Evolutionary conservation across 2,329 filamentous ascomycete genomes (phyloP).

Genomic region (Claviceps quebecensis): DNA sequence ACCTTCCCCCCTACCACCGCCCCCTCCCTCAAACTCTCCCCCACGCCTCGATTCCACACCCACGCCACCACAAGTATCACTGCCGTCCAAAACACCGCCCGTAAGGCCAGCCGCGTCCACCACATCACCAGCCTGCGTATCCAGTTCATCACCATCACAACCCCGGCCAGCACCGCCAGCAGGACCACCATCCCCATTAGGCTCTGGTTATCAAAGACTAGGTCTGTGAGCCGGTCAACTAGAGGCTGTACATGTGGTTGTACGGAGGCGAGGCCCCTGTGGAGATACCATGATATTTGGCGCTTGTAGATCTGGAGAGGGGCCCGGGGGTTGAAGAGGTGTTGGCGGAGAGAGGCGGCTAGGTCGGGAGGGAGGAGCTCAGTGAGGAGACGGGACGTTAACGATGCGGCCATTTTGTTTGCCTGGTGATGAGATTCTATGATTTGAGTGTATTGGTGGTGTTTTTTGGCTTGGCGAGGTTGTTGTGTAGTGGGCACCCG

Average conservation of each 20-base stretch:
- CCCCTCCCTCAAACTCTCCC: constrained; percentile 48
- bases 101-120: constrained; percentile 55
- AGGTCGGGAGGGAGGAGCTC: constrained; percentile 31
- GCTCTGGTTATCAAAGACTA: constrained; percentile 22
- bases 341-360: constrained; percentile 28
- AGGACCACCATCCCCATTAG: constrained; percentile 19
- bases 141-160: constrained; percentile 56
- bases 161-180: constrained; percentile 28
- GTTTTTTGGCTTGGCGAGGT: not conserved
- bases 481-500: too few species aligned
- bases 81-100: constrained; percentile 49
- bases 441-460: not conserved
- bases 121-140: constrained; percentile 60
- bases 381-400: constrained; percentile 22
- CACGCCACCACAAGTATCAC: constrained; percentile 40
- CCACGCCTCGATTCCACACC: constrained; percentile 51
- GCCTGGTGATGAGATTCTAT: not conserved
- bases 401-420: constrained; percentile 16
- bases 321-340: constrained; percentile 32
- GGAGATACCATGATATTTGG: constrained; percentile 18
- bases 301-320: constrained; percentile 28
- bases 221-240: constrained; percentile 23
- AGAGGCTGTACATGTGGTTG: constrained; percentile 29
- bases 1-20: constrained; percentile 28
- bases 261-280: constrained; percentile 17